Conservation (phyloP, 495 filamentous ascomycete species). For the Filosporella fistucella region DNA sequence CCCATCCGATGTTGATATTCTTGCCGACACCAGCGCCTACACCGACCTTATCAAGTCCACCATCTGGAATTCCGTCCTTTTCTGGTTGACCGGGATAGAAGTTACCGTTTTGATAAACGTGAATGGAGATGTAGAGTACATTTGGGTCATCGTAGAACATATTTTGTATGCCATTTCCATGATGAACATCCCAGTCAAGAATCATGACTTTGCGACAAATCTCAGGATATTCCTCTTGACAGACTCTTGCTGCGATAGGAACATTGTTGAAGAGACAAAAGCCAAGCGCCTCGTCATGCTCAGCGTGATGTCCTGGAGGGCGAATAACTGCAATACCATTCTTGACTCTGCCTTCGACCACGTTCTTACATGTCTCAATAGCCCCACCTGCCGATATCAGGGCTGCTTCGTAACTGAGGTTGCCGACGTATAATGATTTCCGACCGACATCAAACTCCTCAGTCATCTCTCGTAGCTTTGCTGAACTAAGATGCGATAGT, state of each 20-base stretch:
- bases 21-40: conserved; percentile 69
- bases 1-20: conserved; percentile 96
- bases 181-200: conserved; percentile 87
- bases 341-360: conserved; percentile 73
- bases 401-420: conserved; percentile 73
- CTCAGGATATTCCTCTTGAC: conserved; percentile 70
- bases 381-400: conserved; percentile 87
- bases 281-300: conserved; percentile 76
- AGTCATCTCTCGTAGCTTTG: conserved; percentile 58
- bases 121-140: conserved; percentile 93
- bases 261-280: conserved; percentile 99
- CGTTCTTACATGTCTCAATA: conserved; percentile 87
- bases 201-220: conserved; percentile 83
- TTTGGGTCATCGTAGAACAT: conserved; percentile 94
- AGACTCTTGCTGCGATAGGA: conserved; percentile 79
- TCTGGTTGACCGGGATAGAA: conserved; percentile 83
- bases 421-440: conserved; percentile 89
- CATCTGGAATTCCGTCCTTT: conserved; percentile 50
- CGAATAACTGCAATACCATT: conserved; percentile 94
- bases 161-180: conserved; percentile 95
- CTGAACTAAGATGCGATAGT: conserved; percentile 47
- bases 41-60: conserved; percentile 73
- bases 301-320: conserved; percentile 93
- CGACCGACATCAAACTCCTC: conserved; percentile 51
- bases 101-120: conserved; percentile 73